phyloP scores from a whole-genome alignment of 345 rosid species.

The Lagerstroemia speciosa region DNA sequence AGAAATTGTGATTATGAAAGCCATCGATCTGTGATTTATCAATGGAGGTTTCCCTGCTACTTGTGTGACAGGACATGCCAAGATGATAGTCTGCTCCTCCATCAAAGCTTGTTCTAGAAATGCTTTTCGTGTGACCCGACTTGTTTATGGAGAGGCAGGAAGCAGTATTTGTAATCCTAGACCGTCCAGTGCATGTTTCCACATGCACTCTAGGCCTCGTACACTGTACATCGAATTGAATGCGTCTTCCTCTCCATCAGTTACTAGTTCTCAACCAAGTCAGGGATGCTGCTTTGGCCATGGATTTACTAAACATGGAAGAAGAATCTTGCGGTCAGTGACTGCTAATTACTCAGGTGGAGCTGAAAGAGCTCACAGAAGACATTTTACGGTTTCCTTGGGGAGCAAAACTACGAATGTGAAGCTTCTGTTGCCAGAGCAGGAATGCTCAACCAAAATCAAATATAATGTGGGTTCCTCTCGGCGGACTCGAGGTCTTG shows the following conservation, averaged over 20 bases:
- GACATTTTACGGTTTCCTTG: constrained; percentile 42
- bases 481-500: constrained; percentile 36
- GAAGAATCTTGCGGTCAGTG: constrained; percentile 23
- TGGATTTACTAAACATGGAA: constrained; percentile 20
- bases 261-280: constrained; percentile 13
- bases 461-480: constrained; percentile 31
- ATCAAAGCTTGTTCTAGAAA: constrained; percentile 45
- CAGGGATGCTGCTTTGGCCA: constrained; percentile 24
- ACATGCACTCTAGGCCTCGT: constrained; percentile 19
- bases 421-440: constrained; percentile 39
- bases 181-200: constrained; percentile 31
- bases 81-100: constrained; percentile 45
- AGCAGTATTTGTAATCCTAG: constrained; percentile 27
- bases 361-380: constrained; percentile 22
- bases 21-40: constrained; percentile 4
- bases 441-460: constrained; percentile 27
- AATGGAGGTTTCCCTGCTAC: constrained; percentile 8
- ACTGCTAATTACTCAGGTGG: constrained; percentile 27
- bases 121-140: constrained; percentile 34
- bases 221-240: constrained; percentile 28
- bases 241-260: constrained; percentile 32
- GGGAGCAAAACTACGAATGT: constrained; percentile 24
- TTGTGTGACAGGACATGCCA: constrained; percentile 30
- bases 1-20: neutral
- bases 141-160: constrained; percentile 24